Evolutionary conservation across 2,329 filamentous ascomycete genomes (phyloP).

Genomic region (Beauveria rudraprayagi): DNA sequence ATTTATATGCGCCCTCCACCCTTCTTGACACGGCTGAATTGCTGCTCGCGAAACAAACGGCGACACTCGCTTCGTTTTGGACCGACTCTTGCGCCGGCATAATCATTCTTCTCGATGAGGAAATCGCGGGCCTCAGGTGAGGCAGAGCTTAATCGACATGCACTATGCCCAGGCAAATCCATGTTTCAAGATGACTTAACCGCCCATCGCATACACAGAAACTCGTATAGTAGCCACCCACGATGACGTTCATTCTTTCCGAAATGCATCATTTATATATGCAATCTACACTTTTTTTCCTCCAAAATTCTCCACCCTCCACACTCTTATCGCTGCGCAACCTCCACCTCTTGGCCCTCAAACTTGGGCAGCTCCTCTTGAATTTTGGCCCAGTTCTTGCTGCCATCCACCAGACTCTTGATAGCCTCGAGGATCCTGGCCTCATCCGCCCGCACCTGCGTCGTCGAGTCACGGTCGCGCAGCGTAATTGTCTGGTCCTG

Average conservation of each 20-base stretch:
- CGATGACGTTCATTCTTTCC: not conserved
- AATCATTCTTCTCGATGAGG: not conserved
- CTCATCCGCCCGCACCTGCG: conserved; percentile 78
- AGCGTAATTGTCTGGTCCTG: conserved; percentile 82
- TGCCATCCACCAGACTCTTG: conserved; percentile 40
- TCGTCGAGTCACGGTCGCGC: conserved; percentile 82
- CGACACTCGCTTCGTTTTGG: not conserved
- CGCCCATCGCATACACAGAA: not conserved
- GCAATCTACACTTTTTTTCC: not conserved
- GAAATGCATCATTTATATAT: conserved; percentile 13
- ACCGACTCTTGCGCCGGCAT: not conserved
- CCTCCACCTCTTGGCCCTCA: conserved; percentile 61
- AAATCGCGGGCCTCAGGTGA: not conserved
- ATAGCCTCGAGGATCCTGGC: conserved; percentile 73
- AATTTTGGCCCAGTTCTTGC: conserved; percentile 59
- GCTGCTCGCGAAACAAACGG: not conserved
- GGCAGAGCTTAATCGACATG: no score
- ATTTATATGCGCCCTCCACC: not conserved
- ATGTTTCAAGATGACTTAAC: not conserved
- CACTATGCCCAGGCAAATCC: not conserved
- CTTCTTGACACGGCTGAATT: not conserved
- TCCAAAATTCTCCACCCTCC: not conserved
- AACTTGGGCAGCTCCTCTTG: conserved; percentile 74
- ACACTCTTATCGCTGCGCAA: conserved; percentile 23
- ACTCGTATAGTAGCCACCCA: not conserved